Percentiles rank a stretch among this genome's conserved stretches.
Evolutionary conservation across 768 basidiomycete genomes (phyloP).

Genomic region (Cyathus striatus): DNA sequence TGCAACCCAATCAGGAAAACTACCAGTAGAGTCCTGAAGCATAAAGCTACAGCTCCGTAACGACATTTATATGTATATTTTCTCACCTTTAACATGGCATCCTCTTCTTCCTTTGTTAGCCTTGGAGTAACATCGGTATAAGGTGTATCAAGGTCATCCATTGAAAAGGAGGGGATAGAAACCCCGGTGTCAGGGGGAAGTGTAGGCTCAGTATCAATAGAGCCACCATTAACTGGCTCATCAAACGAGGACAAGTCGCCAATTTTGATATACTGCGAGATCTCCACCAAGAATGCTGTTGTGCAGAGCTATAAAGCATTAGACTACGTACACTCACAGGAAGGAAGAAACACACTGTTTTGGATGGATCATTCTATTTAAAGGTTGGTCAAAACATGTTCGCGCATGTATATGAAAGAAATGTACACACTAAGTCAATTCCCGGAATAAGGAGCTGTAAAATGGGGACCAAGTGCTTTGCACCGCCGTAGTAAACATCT

Average conservation of each 20-base stretch:
- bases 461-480: constrained; percentile 75
- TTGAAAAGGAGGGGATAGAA: constrained; percentile 30
- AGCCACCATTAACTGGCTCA: constrained; percentile 31
- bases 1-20: constrained; percentile 81
- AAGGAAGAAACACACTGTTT: constrained; percentile 49
- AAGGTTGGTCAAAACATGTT: too few relatives aligned
- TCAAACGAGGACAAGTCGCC: constrained; percentile 49
- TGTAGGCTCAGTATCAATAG: constrained; percentile 27
- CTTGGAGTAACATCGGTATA: constrained; percentile 31
- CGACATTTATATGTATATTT: too few relatives aligned
- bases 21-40: constrained; percentile 56
- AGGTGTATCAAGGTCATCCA: constrained; percentile 32
- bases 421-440: constrained; percentile 67
- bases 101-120: constrained; percentile 61
- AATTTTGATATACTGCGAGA: constrained; percentile 72
- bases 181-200: constrained; percentile 18
- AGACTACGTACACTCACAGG: constrained; percentile 4
- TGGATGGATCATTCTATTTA: constrained; percentile 69
- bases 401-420: too few relatives aligned
- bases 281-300: constrained; percentile 67
- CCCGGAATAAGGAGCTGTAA: constrained; percentile 80
- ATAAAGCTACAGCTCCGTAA: constrained; percentile 1
- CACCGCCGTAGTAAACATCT: constrained; percentile 74
- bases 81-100: constrained; percentile 52
- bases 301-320: constrained; percentile 53